Base-by-base conservation (phyloP, 129 eudicot genomes). In the Tanacetum coccineum region DNA sequence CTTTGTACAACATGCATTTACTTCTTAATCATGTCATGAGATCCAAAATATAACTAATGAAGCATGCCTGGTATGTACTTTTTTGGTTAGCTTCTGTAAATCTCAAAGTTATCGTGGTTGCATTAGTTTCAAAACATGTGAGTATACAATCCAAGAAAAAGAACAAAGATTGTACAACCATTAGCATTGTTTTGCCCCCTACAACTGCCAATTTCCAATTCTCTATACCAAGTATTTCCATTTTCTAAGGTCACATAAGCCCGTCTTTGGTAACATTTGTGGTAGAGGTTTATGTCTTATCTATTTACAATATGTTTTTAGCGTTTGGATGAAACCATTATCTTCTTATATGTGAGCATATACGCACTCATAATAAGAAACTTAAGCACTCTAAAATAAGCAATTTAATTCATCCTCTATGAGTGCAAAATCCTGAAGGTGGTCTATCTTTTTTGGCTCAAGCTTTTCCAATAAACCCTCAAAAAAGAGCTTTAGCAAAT, bases 21-120 rank as follows among this genome's bases (percentile, higher is more conserved):
- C 79, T 74, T 66, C 42, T 66, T 47, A 47, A 48, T 74, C 62
- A 74, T 74, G 79, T 74, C 49, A 49, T 4, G 45, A 45, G 54
- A 59, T 32, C 25, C 14, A 57, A 66, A 28, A 1, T 1, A 28
- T 19, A 65, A 25, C 50, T 56, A 57, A 46, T 17, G 44, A 67
- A 74, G 62, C 68, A 14, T 30, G 66, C 54, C 21, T 53, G 25
- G 39, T 73, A 44, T 64, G 45, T 64, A 65, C 60, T 52, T 22
- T 42, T 40, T 18, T 73, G 57, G 13, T 63, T 18, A 40, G 28
- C 25, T 32, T 70, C 17, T 51, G 45, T 39, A 39, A 0, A 18
- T 63, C 10, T 21, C 9, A 11, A 14, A 52, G 30, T 42, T 53
- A 70, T 17, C 48, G 59, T 13, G 8, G 49, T 70, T 46, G 48